These are phyloP conservation scores for Coemansia sp. DNA, from an alignment of 192 early-diverging fungal species.

Conservation along the genomic window DNA sequence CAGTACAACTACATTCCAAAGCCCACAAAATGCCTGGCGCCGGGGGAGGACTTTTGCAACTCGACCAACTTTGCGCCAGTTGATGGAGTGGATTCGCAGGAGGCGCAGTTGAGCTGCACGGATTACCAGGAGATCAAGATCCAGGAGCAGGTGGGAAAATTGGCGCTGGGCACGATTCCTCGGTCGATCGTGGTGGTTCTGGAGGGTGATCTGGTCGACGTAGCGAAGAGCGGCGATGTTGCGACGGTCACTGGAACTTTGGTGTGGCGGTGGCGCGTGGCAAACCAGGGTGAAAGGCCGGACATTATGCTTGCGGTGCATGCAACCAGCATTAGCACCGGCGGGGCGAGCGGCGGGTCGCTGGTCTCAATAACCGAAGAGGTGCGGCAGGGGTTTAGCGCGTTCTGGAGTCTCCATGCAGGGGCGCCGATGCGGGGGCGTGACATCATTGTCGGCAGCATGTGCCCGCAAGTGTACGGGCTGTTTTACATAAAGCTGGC, in stretches of 20 bases:
- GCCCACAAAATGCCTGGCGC: conserved; percentile 55
- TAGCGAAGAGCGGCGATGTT: conserved; percentile 60
- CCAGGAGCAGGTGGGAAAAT: conserved; percentile 65
- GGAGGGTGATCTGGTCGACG: conserved; percentile 60
- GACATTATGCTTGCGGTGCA: conserved; percentile 62
- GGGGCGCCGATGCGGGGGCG: conserved; percentile 28
- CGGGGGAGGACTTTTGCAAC: conserved; percentile 40
- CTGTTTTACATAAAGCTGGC: conserved; percentile 69
- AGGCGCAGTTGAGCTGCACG: conserved; percentile 51
- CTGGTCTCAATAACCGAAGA: conserved; percentile 56
- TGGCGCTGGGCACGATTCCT: conserved; percentile 64
- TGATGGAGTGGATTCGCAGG: conserved; percentile 32
- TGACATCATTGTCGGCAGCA: conserved; percentile 58
- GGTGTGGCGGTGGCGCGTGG: conserved; percentile 58
- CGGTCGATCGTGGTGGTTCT: conserved; percentile 58
- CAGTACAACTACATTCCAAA: conserved; percentile 59
- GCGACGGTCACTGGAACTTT: conserved; percentile 62
- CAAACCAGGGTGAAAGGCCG: conserved; percentile 52
- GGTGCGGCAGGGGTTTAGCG: conserved; percentile 51
- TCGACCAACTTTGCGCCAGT: conserved; percentile 54
- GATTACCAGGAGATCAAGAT: conserved; percentile 82
- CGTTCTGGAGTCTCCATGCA: conserved; percentile 56
- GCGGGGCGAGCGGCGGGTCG: conserved; percentile 47
- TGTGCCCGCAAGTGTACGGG: conserved; percentile 71
- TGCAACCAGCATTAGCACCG: conserved; percentile 63